Evolutionary conservation across 2,329 filamentous ascomycete species (phyloP).

Genomic region (Xylaria digitata): DNA sequence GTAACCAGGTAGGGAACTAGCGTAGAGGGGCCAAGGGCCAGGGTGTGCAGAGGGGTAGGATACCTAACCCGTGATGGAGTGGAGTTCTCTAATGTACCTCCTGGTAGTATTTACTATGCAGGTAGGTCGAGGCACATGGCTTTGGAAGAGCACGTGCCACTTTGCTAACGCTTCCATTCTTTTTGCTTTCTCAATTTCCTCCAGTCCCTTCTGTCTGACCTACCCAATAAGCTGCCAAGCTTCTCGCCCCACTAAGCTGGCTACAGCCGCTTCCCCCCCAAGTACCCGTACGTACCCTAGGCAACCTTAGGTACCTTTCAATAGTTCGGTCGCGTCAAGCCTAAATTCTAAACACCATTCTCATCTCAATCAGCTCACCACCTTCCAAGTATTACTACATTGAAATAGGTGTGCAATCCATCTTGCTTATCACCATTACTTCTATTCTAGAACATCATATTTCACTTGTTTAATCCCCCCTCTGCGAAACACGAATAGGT

Average conservation of each 20-base stretch:
- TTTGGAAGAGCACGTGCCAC: not conserved
- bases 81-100: too few relatives aligned
- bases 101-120: too few relatives aligned
- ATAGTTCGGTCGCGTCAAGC: not conserved
- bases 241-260: not conserved
- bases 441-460: not conserved
- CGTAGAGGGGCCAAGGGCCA: too few relatives aligned
- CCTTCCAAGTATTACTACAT: not conserved
- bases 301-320: too few relatives aligned
- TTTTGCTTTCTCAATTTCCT: not conserved
- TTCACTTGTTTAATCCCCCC: too few relatives aligned
- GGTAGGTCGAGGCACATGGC: not conserved
- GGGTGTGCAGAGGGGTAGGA: too few relatives aligned
- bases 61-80: not conserved
- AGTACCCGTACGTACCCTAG: too few relatives aligned
- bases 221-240: too few relatives aligned
- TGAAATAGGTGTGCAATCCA: not conserved
- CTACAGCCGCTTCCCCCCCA: too few relatives aligned
- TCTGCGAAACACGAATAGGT: slow-evolving; percentile 2
- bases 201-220: too few relatives aligned
- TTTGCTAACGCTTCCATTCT: too few relatives aligned
- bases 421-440: not conserved
- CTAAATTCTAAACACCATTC: not conserved
- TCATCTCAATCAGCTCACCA: not conserved
- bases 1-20: too few relatives aligned